Evolutionary conservation across 345 rosid species (phyloP), one percentile per base, ranked within the genome.

Genomic region (Moricandia moricandioides): DNA sequence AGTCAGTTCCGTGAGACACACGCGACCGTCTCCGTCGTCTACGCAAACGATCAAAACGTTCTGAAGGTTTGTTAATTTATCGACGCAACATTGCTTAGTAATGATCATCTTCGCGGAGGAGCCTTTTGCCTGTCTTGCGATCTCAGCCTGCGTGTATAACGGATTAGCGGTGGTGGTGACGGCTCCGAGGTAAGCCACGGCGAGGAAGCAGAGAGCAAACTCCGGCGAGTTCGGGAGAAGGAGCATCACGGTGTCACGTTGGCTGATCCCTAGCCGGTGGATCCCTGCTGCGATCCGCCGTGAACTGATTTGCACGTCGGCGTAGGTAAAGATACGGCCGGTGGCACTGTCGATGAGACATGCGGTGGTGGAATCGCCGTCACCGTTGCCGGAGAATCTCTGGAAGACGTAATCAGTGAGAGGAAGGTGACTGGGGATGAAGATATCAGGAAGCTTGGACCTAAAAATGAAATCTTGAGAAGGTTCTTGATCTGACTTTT

Each of bases 1-100:
- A 7, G 78, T 37, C 24, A 91, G 27, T 68, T 86, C 88, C 0
- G 85, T 83, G 78, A 88, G 91, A 33, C 86, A 88, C 62, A 86
- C 35, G 75, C 21, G 88, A 6, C 87, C 21, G 21, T 49, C 7
- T 14, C 13, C 76, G 7, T 57, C 70, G 8, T 49, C 55, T 8
- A 49, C 55, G 21, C 21, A 49, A 49, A 49, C 55, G 14, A 49
- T 49, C 9, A 14, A 14, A 14, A 49, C 21, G 21, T 49, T 49
- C 14, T 16, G 55, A 3, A 49, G 8, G 21, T 49, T 16, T 49
- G 0, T 49, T 14, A 14, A 21, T 49, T 16, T 49, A 16, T 49
- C 21, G 21, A 16, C 55, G 10, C 14, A 16, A 16, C 55, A 49
- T 49, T 3, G 21, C 24, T 16, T 14, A 21, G 55, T 49, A 16